These are phyloP conservation scores for Inonotus obliquus DNA, from an alignment of 1,284 basidiomycete genomes.

Conservation along the genomic window DNA sequence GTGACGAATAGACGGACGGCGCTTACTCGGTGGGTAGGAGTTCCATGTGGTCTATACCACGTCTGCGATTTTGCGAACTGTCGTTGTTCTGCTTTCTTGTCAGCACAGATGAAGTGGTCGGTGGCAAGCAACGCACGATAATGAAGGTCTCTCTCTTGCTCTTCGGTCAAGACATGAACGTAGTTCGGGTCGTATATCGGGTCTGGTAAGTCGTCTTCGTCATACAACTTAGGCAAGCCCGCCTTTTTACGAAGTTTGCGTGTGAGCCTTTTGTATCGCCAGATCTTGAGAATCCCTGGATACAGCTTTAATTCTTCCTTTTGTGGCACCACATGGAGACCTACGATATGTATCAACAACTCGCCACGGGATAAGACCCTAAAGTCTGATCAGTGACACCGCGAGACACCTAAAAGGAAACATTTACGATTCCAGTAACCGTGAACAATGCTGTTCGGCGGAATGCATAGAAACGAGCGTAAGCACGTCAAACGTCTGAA, in stretches of 20 bases:
- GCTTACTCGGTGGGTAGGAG: conserved; percentile 72
- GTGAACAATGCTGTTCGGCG: conserved; percentile 64
- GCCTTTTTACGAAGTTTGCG: conserved; percentile 51
- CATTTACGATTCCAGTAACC: conserved; percentile 48
- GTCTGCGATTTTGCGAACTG: conserved; percentile 70
- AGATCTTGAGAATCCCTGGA: conserved; percentile 68
- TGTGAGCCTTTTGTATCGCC: conserved; percentile 62
- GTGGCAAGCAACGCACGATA: conserved; percentile 44
- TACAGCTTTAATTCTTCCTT: background rate
- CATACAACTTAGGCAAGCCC: conserved; percentile 62
- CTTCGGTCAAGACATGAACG: conserved; percentile 68
- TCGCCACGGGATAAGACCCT: conserved; percentile 68
- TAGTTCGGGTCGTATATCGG: conserved; percentile 70
- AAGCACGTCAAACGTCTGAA: background rate
- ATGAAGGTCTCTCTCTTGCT: conserved; percentile 64
- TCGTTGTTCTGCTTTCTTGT: conserved; percentile 47
- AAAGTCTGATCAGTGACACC: conserved; percentile 23
- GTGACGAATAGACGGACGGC: background rate
- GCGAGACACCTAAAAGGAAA: background rate
- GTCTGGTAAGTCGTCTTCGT: conserved; percentile 76
- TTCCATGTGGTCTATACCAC: conserved; percentile 87
- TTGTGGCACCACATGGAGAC: conserved; percentile 25
- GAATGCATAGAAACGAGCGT: background rate
- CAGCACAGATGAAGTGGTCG: background rate
- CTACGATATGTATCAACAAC: conserved; percentile 74